A percentile compares a stretch with the other conserved stretches of the same genome.
Evolutionary conservation across 1,284 basidiomycete species (phyloP).

Genomic region (Vanrija pseudolonga): DNA sequence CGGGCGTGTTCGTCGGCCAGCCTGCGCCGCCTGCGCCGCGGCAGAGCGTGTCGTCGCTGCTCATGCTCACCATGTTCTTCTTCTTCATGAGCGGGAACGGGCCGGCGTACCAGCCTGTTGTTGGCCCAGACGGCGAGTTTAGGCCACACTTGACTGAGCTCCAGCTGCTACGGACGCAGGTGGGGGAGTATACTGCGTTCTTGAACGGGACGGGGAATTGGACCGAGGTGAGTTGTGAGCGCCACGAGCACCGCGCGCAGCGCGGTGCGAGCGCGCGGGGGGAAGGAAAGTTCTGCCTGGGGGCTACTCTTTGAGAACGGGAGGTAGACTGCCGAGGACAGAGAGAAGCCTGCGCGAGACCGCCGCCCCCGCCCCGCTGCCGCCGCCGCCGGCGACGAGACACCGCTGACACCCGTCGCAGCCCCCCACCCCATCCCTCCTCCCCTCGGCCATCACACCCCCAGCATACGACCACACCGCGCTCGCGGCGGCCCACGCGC

Average conservation of each 20-base stretch:
- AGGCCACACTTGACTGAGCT: conserved; percentile 30
- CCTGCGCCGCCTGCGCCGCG: conserved; percentile 20
- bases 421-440: conserved; percentile 24
- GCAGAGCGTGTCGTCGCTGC: conserved; percentile 37
- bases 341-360: too few relatives aligned
- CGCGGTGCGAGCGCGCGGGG: not conserved
- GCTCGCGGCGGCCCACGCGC: not conserved
- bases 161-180: conserved; percentile 21
- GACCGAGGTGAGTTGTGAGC: conserved; percentile 34
- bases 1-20: conserved; percentile 14
- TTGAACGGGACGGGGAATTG: conserved; percentile 38
- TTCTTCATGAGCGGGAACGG: conserved; percentile 44
- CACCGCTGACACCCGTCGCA: conserved; percentile 10
- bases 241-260: too few relatives aligned
- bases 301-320: too few relatives aligned
- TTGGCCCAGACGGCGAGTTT: conserved; percentile 40
- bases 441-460: conserved; percentile 30
- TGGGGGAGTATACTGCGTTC: conserved; percentile 34
- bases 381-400: too few relatives aligned
- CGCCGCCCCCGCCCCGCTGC: too few relatives aligned
- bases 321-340: too few relatives aligned
- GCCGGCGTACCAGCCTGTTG: conserved; percentile 18
- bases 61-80: conserved; percentile 40
- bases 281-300: too few relatives aligned
- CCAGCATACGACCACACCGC: conserved; percentile 24